Conservation (phyloP, 495 filamentous ascomycete genomes). For the Podospora tetraspora region DNA sequence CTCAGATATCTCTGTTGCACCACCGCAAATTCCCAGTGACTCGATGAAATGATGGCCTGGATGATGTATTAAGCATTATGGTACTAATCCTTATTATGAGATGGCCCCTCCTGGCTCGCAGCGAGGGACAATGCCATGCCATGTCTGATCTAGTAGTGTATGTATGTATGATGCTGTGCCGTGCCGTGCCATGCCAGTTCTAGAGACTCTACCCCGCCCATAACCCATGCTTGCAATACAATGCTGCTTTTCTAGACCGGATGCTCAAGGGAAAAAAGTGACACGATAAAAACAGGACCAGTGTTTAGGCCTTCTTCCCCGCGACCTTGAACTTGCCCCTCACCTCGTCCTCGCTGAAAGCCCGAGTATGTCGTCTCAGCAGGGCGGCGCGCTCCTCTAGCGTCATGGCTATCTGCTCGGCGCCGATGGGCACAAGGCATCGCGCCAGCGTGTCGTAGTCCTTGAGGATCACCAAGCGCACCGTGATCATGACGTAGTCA, state of each 20-base stretch:
- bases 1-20: too few species aligned
- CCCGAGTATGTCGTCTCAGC: conserved; percentile 55
- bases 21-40: too few species aligned
- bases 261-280: neutral
- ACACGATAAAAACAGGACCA: neutral
- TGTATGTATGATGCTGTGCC: neutral
- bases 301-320: neutral
- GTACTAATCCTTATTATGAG: too few species aligned
- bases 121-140: too few species aligned
- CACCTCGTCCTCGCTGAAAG: conserved; percentile 56
- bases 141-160: neutral
- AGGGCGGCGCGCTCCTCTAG: conserved; percentile 54
- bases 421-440: conserved; percentile 62
- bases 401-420: conserved; percentile 55
- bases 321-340: conserved; percentile 33
- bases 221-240: neutral
- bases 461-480: conserved; percentile 50
- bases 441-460: conserved; percentile 60
- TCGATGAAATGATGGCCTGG: too few species aligned
- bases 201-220: neutral
- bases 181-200: neutral
- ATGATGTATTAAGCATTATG: too few species aligned
- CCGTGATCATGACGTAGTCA: conserved; percentile 66
- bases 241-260: neutral
- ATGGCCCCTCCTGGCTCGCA: too few species aligned